A percentile compares a stretch with the other conserved stretches of the same genome.
phyloP scores from a whole-genome alignment of 352 stramenopile genomes.

The Paralagenidium karlingii region DNA sequence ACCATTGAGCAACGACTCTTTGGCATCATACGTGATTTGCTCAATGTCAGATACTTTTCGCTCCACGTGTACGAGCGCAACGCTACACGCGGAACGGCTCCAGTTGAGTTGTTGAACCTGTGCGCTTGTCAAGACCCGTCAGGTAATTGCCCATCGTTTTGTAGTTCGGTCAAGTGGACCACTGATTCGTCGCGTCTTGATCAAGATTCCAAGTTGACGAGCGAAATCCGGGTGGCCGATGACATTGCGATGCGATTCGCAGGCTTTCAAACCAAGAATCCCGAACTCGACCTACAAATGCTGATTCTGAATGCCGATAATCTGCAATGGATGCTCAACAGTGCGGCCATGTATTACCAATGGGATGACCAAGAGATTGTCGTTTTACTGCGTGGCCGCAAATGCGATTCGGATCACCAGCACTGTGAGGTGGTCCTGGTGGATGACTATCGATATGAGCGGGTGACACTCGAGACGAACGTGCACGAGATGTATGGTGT shows the following conservation, averaged over 20 bases:
- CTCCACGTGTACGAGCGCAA: too few relatives aligned
- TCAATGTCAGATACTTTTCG: too few relatives aligned
- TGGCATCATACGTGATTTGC: too few relatives aligned
- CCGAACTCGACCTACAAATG: constrained; percentile 11
- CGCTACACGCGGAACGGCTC: too few relatives aligned
- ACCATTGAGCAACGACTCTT: too few relatives aligned
- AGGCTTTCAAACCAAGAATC: constrained; percentile 10
- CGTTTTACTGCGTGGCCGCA: constrained; percentile 10
- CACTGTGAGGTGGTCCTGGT: constrained; percentile 21
- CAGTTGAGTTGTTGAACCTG: too few relatives aligned
- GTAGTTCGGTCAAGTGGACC: too few relatives aligned
- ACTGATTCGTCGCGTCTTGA: too few relatives aligned
- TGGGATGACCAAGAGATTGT: constrained; percentile 12
- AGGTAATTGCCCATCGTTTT: too few relatives aligned
- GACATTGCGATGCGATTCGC: constrained; percentile 16
- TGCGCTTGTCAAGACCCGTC: too few relatives aligned
- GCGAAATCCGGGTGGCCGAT: too few relatives aligned
- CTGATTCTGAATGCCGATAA: constrained; percentile 8
- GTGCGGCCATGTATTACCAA: constrained; percentile 7
- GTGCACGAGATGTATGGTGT: constrained; percentile 17
- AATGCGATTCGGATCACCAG: neutral
- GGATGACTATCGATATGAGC: constrained; percentile 41
- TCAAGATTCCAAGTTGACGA: too few relatives aligned
- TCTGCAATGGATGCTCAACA: constrained; percentile 4
- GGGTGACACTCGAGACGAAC: constrained; percentile 17